Evolutionary conservation across 495 filamentous ascomycete genomes (phyloP).

Genomic region (Penicillium daleae): DNA sequence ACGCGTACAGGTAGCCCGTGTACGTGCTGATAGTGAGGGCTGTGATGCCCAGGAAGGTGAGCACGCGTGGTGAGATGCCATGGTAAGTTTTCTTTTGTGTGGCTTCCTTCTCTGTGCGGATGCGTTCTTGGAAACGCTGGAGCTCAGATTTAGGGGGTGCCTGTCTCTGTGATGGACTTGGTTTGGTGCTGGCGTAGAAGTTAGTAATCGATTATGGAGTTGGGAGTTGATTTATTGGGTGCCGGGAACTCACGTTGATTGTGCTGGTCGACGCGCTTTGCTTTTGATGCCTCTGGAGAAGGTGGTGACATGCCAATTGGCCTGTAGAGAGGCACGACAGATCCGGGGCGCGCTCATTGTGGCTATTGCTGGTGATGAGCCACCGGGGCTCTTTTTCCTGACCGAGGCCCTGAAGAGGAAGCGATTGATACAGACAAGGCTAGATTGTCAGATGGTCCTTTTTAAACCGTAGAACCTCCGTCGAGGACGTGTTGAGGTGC

Average conservation of each 20-base stretch:
- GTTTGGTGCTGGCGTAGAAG: constrained; percentile 4
- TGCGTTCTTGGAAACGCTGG: constrained; percentile 17
- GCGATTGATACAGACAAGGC: not conserved
- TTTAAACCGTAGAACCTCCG: not conserved
- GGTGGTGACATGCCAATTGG: constrained; percentile 7
- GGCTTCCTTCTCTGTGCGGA: constrained; percentile 7
- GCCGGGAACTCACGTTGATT: constrained; percentile 18
- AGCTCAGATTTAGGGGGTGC: constrained; percentile 12
- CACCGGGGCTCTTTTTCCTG: not conserved
- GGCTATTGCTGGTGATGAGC: not conserved
- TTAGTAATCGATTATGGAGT: not conserved
- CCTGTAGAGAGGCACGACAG: constrained; percentile 13
- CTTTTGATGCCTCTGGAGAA: constrained; percentile 24
- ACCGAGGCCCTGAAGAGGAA: not conserved
- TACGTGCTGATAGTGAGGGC: constrained; percentile 54
- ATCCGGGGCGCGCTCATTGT: constrained; percentile 24
- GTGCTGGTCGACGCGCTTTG: constrained; percentile 22
- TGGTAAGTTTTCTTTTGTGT: constrained; percentile 15
- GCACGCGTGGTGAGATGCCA: constrained; percentile 38
- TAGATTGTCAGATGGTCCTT: not conserved
- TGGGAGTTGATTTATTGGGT: not conserved
- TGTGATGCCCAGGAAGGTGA: constrained; percentile 49
- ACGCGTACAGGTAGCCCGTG: constrained; percentile 55
- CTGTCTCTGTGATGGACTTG: constrained; percentile 14
- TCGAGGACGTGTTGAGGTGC: not conserved